These are phyloP conservation scores for Malus fusca DNA, from an alignment of 306 rosid genomes.

Conservation along the genomic window DNA sequence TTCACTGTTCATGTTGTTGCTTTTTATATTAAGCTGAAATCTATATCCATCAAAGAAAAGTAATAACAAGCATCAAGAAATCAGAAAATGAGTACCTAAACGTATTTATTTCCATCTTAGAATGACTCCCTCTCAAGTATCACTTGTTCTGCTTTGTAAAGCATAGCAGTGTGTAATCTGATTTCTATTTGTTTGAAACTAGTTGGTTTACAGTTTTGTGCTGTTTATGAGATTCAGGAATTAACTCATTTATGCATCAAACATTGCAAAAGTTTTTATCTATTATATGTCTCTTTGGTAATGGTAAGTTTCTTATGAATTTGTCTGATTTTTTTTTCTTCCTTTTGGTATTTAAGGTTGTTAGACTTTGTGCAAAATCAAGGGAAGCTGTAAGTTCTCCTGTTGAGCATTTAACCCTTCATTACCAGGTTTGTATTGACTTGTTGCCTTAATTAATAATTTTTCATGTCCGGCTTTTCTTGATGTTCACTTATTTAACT, in stretches of 20 bases:
- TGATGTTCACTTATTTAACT: background rate
- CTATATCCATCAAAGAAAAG: background rate
- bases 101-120: background rate
- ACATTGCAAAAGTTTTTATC: background rate
- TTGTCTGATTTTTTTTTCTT: background rate
- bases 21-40: background rate
- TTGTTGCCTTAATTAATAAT: background rate
- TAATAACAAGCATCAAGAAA: background rate
- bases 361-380: constrained; percentile 93
- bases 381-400: constrained; percentile 99
- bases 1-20: background rate
- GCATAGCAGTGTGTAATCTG: background rate
- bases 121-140: background rate
- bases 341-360: constrained; percentile 52
- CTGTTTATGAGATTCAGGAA: background rate
- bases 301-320: background rate
- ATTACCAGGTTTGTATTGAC: constrained; percentile 71
- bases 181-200: background rate
- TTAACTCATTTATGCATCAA: background rate
- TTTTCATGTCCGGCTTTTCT: background rate
- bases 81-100: background rate
- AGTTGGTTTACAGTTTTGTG: background rate
- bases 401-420: constrained; percentile 96
- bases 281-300: background rate
- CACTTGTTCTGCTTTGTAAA: background rate